Conservation (phyloP, 352 stramenopile species). For the Phytophthora foliorum region DNA sequence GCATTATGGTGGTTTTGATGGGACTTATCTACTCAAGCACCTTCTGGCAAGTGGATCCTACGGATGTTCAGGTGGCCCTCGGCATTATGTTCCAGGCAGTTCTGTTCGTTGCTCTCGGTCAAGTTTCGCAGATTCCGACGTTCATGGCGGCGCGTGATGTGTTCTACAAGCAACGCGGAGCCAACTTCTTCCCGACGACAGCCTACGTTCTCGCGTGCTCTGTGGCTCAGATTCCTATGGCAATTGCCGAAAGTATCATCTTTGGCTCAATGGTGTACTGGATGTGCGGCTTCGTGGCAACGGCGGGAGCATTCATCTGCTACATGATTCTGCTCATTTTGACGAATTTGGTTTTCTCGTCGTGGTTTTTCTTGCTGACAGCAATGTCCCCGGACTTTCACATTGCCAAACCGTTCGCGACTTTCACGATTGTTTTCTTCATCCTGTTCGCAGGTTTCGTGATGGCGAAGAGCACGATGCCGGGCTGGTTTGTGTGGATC, state of each 20-base stretch:
- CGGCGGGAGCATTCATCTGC: slow-evolving; percentile 40
- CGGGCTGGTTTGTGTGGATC: slow-evolving; percentile 62
- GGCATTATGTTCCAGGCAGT: slow-evolving; percentile 78
- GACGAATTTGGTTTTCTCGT: slow-evolving; percentile 44
- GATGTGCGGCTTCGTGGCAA: slow-evolving; percentile 58
- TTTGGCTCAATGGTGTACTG: slow-evolving; percentile 70
- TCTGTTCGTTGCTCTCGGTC: slow-evolving; percentile 73
- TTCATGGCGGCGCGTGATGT: slow-evolving; percentile 53
- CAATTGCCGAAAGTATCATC: slow-evolving; percentile 61
- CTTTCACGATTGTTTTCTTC: slow-evolving; percentile 56
- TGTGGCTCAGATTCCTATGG: slow-evolving; percentile 46
- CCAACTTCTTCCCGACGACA: slow-evolving; percentile 66
- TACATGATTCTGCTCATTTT: slow-evolving; percentile 50
- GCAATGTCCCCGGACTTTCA: slow-evolving; percentile 38
- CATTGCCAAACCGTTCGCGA: slow-evolving; percentile 55
- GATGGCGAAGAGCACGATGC: slow-evolving; percentile 54
- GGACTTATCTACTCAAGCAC: slow-evolving; percentile 41
- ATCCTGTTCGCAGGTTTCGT: slow-evolving; percentile 69
- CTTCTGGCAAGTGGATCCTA: slow-evolving; percentile 47
- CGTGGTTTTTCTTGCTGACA: slow-evolving; percentile 53
- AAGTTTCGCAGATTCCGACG: slow-evolving; percentile 55
- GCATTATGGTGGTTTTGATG: slow-evolving; percentile 60
- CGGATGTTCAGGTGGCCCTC: slow-evolving; percentile 44
- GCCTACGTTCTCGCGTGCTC: slow-evolving; percentile 71
- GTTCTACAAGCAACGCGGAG: slow-evolving; percentile 59